Conservation (phyloP, 495 filamentous ascomycete genomes). For the Trichoderma asperelloides region DNA sequence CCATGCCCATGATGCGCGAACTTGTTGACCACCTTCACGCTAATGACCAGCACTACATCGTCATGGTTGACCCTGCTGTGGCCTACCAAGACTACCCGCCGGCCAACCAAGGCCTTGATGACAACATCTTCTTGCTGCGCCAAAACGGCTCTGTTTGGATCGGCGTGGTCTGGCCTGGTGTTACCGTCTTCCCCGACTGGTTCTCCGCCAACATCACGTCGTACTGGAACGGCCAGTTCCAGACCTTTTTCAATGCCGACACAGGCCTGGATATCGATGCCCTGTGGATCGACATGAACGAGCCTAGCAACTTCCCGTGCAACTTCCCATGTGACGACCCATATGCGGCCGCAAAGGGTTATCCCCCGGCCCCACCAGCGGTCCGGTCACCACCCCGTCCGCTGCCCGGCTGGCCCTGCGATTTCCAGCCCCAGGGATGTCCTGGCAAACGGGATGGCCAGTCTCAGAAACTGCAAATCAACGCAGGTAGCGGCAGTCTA, state of each 20-base stretch:
- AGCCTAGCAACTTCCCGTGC: slow-evolving; percentile 59
- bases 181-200: slow-evolving; percentile 78
- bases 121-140: slow-evolving; percentile 56
- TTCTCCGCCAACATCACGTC: slow-evolving; percentile 55
- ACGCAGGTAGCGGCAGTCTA: background rate
- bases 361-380: slow-evolving; percentile 57
- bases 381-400: slow-evolving; percentile 49
- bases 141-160: slow-evolving; percentile 59
- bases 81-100: slow-evolving; percentile 57
- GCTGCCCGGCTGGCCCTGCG: slow-evolving; percentile 61
- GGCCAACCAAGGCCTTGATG: slow-evolving; percentile 52
- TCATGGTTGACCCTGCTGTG: slow-evolving; percentile 86
- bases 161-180: slow-evolving; percentile 81
- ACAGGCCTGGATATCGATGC: slow-evolving; percentile 74
- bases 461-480: background rate
- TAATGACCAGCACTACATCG: slow-evolving; percentile 67
- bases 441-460: background rate
- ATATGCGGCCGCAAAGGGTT: slow-evolving; percentile 40
- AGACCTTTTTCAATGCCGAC: slow-evolving; percentile 53
- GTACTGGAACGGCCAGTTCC: slow-evolving; percentile 72
- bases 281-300: slow-evolving; percentile 85
- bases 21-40: slow-evolving; percentile 63
- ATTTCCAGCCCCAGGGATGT: slow-evolving; percentile 54
- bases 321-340: slow-evolving; percentile 64
- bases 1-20: slow-evolving; percentile 56